Conservation (phyloP, 2,329 filamentous ascomycete species). For the Ambrosiella xylebori region DNA sequence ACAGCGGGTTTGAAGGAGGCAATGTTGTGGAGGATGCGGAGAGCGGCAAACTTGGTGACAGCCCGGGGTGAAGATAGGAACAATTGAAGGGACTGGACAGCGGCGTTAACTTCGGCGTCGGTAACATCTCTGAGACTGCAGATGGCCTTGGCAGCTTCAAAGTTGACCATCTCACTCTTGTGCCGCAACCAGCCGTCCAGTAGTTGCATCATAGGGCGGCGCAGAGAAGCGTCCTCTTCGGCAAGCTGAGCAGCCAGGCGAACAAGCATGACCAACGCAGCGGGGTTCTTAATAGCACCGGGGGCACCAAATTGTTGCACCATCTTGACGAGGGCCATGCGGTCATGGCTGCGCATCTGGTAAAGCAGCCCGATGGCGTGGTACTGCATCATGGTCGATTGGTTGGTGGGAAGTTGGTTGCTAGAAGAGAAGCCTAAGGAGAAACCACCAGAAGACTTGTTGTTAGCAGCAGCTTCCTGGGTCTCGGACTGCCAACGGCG, state of each 20-base stretch:
- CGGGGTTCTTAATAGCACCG: slow-evolving; percentile 86
- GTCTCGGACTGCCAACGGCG: slow-evolving; percentile 97
- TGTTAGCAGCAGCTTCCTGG: slow-evolving; percentile 81
- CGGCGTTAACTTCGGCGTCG: slow-evolving; percentile 78
- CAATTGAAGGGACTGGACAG: slow-evolving; percentile 85
- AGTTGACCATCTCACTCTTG: slow-evolving; percentile 99
- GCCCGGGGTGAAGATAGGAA: slow-evolving; percentile 92
- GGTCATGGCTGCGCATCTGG: slow-evolving; percentile 92
- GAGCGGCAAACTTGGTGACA: slow-evolving; percentile 93
- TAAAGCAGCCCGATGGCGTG: slow-evolving; percentile 94
- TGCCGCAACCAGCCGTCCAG: slow-evolving; percentile 92
- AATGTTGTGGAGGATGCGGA: slow-evolving; percentile 90
- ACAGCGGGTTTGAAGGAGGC: slow-evolving; percentile 90
- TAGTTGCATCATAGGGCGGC: slow-evolving; percentile 93
- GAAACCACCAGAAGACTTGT: slow-evolving; percentile 79
- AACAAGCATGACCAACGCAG: slow-evolving; percentile 82
- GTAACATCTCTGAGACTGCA: slow-evolving; percentile 87
- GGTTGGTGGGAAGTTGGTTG: slow-evolving; percentile 61
- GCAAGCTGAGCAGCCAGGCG: slow-evolving; percentile 83
- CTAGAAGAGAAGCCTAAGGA: slow-evolving; percentile 79
- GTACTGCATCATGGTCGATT: slow-evolving; percentile 96
- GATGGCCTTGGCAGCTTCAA: slow-evolving; percentile 95
- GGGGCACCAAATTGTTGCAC: slow-evolving; percentile 94
- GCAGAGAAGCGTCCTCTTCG: slow-evolving; percentile 74
- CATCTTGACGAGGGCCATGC: slow-evolving; percentile 99